Base-by-base conservation (phyloP, 2,329 filamentous ascomycete genomes). In the Sporothrix dimorphospora region DNA sequence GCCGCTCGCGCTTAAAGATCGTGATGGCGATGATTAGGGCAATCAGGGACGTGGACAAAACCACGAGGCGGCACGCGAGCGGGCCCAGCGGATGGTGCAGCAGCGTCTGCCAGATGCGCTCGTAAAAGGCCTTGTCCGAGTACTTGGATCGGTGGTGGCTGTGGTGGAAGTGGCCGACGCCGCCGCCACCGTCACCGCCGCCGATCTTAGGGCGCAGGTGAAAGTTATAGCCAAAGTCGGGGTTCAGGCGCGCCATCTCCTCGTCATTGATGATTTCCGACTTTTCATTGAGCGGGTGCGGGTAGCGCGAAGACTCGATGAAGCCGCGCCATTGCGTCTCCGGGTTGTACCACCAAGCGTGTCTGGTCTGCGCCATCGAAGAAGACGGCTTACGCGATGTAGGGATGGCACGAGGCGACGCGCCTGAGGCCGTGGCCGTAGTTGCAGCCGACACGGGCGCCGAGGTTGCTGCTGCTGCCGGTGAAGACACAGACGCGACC, bases 51-150 rank as follows among this genome's bases (percentile, higher is more conserved):
- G 97, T 97, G 73, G 90, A 85, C 79, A 97, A 90, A 67, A 97
- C 93, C 16, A 89, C 91, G 24, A 97, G 83, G 69, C 96, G 92
- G 79, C 97, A 93, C 16, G 92, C 84, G 71, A 98, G 84, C 2
- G 96, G 96, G 0, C 97, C 92, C 75, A 98, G 90, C 14, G 94
- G 92, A 78, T 94, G 94, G 72, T 91, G 90, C 77, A 97, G 85
- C 38, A 97, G 84, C 49, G 89, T 87, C 70, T 87, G 86, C 85
- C 92, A 91, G 68, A 91, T 81, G 71, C 89, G 87, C 78, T 89
- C 88, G 74, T 82, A 84, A 11, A 84, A 76, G 8, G 70, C 14
- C 70, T 70, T 73, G 72, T 71, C 69, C 16, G 51, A 24, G 47
- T 69, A 49, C 27, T 27, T 34, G 14, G 57, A n/a, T 16, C 6